Evolutionary conservation across 306 rosid genomes (phyloP).

Genomic region (Vigna trinervia): DNA sequence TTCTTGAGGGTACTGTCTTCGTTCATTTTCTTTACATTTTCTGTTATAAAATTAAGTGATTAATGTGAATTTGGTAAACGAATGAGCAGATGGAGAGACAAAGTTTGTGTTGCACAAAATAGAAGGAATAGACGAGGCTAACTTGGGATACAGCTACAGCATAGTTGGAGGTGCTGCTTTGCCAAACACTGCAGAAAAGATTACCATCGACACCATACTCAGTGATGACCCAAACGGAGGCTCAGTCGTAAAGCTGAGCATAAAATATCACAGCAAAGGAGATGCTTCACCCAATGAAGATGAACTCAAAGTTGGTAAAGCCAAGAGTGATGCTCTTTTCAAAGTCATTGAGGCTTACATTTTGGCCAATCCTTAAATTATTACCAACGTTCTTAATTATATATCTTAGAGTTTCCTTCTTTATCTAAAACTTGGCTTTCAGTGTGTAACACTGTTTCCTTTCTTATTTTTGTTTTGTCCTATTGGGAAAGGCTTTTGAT

Average conservation of each 20-base stretch:
- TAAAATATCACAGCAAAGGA: neutral
- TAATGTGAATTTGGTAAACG: too few relatives aligned
- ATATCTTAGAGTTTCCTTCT: too few relatives aligned
- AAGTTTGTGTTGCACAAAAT: slow-evolving; percentile 47
- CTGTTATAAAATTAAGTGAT: too few relatives aligned
- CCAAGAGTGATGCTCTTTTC: slow-evolving; percentile 48
- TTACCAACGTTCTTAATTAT: too few relatives aligned
- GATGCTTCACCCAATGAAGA: neutral
- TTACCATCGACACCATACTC: slow-evolving; percentile 40
- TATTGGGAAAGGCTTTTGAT: too few relatives aligned
- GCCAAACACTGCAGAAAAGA: slow-evolving; percentile 42
- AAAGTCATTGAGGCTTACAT: slow-evolving; percentile 51
- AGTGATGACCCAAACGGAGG: slow-evolving; percentile 48
- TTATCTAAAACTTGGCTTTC: too few relatives aligned
- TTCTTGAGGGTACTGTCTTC: too few relatives aligned
- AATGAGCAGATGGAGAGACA: slow-evolving; percentile 40
- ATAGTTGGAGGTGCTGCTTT: slow-evolving; percentile 49
- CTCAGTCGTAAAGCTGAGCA: slow-evolving; percentile 11
- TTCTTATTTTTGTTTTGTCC: too few relatives aligned
- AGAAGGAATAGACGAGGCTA: slow-evolving; percentile 47
- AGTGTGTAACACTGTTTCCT: too few relatives aligned
- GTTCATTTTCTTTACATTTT: too few relatives aligned
- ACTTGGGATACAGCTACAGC: slow-evolving; percentile 48
- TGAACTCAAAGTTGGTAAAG: slow-evolving; percentile 35
- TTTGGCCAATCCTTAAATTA: slow-evolving; percentile 31